phyloP scores from a whole-genome alignment of 768 basidiomycete genomes.

The Pleurotus giganteus region DNA sequence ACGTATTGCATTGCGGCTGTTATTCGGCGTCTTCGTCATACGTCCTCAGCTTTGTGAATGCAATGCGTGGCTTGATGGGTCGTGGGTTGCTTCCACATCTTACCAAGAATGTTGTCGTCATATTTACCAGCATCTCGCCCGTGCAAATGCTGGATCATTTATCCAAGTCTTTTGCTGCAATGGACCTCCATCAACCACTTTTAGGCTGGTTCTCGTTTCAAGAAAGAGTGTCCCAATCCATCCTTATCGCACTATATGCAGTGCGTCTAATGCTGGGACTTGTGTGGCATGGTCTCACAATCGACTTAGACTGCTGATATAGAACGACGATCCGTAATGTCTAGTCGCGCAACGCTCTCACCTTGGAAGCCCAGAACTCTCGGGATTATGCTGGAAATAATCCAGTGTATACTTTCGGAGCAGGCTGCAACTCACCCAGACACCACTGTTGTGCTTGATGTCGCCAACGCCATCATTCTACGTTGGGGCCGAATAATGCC shows the following conservation, averaged over 20 bases:
- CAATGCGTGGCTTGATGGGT: slow-evolving; percentile 20
- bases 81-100: slow-evolving; percentile 12
- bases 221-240: slow-evolving; percentile 32
- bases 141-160: slow-evolving; percentile 16
- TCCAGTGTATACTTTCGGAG: slow-evolving; percentile 36
- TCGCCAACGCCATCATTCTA: slow-evolving; percentile 50
- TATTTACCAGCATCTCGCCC: slow-evolving; percentile 21
- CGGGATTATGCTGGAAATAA: slow-evolving; percentile 39
- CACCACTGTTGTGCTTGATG: slow-evolving; percentile 29
- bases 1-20: slow-evolving; percentile 54
- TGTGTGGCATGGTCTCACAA: neutral
- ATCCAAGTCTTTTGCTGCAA: slow-evolving; percentile 16
- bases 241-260: slow-evolving; percentile 41
- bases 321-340: neutral
- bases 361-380: slow-evolving; percentile 48
- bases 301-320: slow-evolving; percentile 17
- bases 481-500: slow-evolving; percentile 53
- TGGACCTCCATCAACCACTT: slow-evolving; percentile 13
- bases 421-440: slow-evolving; percentile 16
- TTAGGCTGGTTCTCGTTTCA: slow-evolving; percentile 20
- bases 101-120: slow-evolving; percentile 16
- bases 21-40: slow-evolving; percentile 57
- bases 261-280: slow-evolving; percentile 19
- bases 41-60: slow-evolving; percentile 33
- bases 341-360: slow-evolving; percentile 4